Percentiles rank a stretch among this genome's conserved stretches.
These are phyloP conservation scores for Neurospora crassa DNA, from an alignment of 2,329 filamentous ascomycete species.

Conservation along the genomic window DNA sequence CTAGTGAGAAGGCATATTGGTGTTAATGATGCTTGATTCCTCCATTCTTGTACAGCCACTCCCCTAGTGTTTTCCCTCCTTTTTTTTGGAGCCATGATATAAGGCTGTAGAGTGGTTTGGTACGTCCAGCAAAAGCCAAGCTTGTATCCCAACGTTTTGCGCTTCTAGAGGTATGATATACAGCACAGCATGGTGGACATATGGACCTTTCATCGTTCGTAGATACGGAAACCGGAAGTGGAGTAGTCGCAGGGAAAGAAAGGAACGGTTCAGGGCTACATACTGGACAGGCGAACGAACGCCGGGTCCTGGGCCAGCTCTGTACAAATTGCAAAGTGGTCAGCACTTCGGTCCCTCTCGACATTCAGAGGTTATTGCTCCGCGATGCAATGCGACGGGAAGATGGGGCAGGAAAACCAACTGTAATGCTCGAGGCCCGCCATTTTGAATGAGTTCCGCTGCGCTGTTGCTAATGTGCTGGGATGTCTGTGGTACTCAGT, in stretches of 20 bases:
- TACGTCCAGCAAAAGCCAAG: not conserved
- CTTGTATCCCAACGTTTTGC: not conserved
- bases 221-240: not conserved
- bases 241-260: not conserved
- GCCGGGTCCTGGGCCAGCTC: slow-evolving; percentile 38
- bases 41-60: not conserved
- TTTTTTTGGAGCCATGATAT: not conserved
- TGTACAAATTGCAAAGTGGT: slow-evolving; percentile 20
- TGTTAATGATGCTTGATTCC: not conserved
- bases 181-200: not conserved
- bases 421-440: slow-evolving; percentile 36
- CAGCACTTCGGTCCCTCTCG: slow-evolving; percentile 14
- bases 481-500: slow-evolving; percentile 2
- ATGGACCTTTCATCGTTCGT: not conserved
- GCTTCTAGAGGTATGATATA: not conserved
- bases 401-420: slow-evolving; percentile 17
- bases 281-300: slow-evolving; percentile 36
- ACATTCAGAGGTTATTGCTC: not conserved
- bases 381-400: not conserved
- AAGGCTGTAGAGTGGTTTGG: not conserved
- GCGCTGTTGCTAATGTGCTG: not conserved
- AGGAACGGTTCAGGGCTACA: slow-evolving; percentile 16
- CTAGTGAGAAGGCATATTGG: slow-evolving; percentile 33
- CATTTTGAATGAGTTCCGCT: slow-evolving; percentile 15
- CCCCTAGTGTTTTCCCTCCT: not conserved